phyloP scores from a whole-genome alignment of 2,329 filamentous ascomycete species.

The Meredithiella fracta region DNA sequence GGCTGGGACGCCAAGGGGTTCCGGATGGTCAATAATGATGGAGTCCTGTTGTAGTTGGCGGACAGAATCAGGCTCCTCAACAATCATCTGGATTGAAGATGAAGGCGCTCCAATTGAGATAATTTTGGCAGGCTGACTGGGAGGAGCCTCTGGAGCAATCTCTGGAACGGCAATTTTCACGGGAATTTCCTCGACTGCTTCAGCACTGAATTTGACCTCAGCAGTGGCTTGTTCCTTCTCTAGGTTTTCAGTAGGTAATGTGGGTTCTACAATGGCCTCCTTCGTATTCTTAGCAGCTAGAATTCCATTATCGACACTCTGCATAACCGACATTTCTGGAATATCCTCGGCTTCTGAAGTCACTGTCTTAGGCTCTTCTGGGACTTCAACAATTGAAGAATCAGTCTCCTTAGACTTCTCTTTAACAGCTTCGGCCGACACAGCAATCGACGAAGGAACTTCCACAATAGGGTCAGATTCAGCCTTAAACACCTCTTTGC shows the following conservation, averaged over 20 bases:
- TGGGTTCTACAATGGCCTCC: background rate
- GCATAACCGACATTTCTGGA: background rate
- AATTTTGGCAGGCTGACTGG: too few species aligned
- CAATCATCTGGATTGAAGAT: background rate
- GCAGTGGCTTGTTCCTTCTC: background rate
- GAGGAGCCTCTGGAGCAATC: too few species aligned
- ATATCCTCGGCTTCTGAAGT: background rate
- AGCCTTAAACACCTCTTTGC: too few species aligned
- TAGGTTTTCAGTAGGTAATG: background rate
- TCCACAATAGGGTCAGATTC: background rate
- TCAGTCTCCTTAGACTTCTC: background rate
- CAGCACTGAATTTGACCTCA: background rate
- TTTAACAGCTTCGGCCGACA: background rate
- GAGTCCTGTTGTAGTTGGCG: slow-evolving; percentile 4
- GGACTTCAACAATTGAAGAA: background rate
- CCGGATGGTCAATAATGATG: slow-evolving; percentile 2
- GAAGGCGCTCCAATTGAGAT: background rate
- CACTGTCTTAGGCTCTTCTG: background rate
- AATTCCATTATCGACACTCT: background rate
- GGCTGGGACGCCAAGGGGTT: background rate
- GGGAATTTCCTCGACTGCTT: too few species aligned
- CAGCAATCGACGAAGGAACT: background rate
- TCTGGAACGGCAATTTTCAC: too few species aligned
- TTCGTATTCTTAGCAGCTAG: background rate
- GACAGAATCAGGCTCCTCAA: background rate